Conservation (phyloP, 2,329 filamentous ascomycete species). For the Rasamsonia emersonii region DNA sequence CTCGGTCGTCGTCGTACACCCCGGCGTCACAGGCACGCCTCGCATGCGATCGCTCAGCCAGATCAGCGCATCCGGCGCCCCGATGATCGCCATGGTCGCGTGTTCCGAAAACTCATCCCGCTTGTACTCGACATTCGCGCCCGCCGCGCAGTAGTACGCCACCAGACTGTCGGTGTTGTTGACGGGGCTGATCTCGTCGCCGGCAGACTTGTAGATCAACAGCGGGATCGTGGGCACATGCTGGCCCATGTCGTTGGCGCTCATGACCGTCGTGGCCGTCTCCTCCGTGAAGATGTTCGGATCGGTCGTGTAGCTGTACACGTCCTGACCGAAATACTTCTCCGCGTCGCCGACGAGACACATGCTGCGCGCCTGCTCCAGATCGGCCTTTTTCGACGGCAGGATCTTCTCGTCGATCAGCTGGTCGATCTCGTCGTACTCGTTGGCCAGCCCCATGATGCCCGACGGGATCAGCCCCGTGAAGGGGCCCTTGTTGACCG, state of each 20-base stretch:
- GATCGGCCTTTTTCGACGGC: slow-evolving; percentile 12
- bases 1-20: slow-evolving; percentile 10
- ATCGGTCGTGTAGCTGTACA: slow-evolving; percentile 15
- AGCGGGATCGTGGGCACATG: slow-evolving; percentile 40
- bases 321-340: slow-evolving; percentile 13
- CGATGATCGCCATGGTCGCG: slow-evolving; percentile 24
- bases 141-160: slow-evolving; percentile 31
- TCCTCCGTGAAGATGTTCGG: slow-evolving; percentile 11
- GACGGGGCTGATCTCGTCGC: slow-evolving; percentile 39
- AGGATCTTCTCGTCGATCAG: slow-evolving; percentile 12
- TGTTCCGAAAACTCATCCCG: slow-evolving; percentile 39
- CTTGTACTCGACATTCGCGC: slow-evolving; percentile 37
- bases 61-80: slow-evolving; percentile 22
- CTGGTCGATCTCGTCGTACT: slow-evolving; percentile 15
- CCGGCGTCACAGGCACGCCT: slow-evolving; percentile 6
- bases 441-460: slow-evolving; percentile 18
- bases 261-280: slow-evolving; percentile 10
- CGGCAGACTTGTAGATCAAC: slow-evolving; percentile 43
- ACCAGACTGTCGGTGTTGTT: slow-evolving; percentile 38
- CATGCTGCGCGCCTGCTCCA: slow-evolving; percentile 13
- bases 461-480: slow-evolving; percentile 29
- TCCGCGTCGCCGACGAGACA: slow-evolving; percentile 15
- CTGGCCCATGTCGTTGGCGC: slow-evolving; percentile 24
- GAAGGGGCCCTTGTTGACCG: slow-evolving; percentile 22
- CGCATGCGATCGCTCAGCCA: slow-evolving; percentile 20